phyloP scores from a whole-genome alignment of 176 grass and related monocot species.

The Cocos nucifera region DNA sequence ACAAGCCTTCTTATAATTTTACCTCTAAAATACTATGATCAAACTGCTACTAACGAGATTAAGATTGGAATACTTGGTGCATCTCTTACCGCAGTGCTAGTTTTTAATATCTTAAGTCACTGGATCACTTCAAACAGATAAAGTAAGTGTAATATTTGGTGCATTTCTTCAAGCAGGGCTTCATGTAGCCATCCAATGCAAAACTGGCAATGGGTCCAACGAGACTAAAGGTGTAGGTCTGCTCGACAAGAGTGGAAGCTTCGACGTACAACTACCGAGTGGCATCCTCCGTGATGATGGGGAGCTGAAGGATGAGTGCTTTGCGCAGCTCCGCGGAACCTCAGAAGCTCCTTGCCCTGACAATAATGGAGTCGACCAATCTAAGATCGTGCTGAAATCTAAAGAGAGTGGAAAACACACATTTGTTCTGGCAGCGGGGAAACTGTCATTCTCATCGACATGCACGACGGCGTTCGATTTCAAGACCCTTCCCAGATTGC shows the following conservation, averaged over 20 bases:
- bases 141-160: too few species aligned
- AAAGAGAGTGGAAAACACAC: constrained; percentile 8
- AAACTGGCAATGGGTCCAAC: constrained; percentile 27
- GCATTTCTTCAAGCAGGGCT: constrained; percentile 25
- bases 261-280: constrained; percentile 30
- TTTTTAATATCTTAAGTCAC: too few species aligned
- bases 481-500: background rate
- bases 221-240: constrained; percentile 30
- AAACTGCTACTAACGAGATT: too few species aligned
- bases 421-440: constrained; percentile 27
- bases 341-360: constrained; percentile 40
- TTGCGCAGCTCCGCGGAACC: constrained; percentile 39
- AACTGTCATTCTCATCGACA: constrained; percentile 26
- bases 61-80: too few species aligned
- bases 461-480: constrained; percentile 33
- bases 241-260: constrained; percentile 41
- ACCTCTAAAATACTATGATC: too few species aligned
- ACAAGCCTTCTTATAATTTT: too few species aligned
- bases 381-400: constrained; percentile 25
- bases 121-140: too few species aligned
- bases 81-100: too few species aligned
- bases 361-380: constrained; percentile 11
- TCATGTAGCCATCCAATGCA: constrained; percentile 48
- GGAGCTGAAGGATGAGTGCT: constrained; percentile 41
- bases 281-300: constrained; percentile 24